Base-by-base conservation (phyloP, 805 yeast genomes). In the Candida loeiensis region DNA sequence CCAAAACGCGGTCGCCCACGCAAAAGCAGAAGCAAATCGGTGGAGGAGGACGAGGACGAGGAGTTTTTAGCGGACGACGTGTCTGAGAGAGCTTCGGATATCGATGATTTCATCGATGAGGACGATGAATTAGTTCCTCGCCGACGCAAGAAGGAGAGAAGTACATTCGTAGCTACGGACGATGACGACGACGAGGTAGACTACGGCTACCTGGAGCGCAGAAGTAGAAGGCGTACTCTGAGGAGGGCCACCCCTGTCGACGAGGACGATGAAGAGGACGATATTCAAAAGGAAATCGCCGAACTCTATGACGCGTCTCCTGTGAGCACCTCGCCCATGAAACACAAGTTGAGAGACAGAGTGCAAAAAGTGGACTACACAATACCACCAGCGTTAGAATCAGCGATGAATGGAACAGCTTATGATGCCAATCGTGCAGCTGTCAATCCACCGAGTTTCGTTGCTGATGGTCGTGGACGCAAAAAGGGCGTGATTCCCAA, bases 321-420 rank as follows among this genome's bases (percentile, higher is more conserved):
- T 2, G 73, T 76, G 3, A 64, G 73, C 19, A 45, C 48, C 19
- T 68, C 76, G 20, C 71, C 71, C 1, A 49, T 64, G 24, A 61
- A 60, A 36, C 73, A 67, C 44, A 68, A 68, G 47, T 59, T 71
- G 34, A 58, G 73, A 37, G 73, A 64, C 46, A 79, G 89, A 41
- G 63, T 59, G 13, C 80, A 80, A 35, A 58, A 57, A 19, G 80
- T 90, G 8, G 84, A 89, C 54, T 89, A 89, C 57, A 76, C 82
- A 11, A 69, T 89, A 7, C 91, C 95, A 0, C 96, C 96, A 1
- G 95, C 95, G 11, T 24, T 34, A 5, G 27, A 26, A 13, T 16
- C 21, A 14, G 20, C 21, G 17, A 11, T 13, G 4, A 30, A 30
- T 30, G 21, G 21, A 4, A 17, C 14, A 3, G 21, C 21, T 3